Evolutionary conservation across 257 asterid genomes (phyloP).

Genomic region (Petunia secreta): DNA sequence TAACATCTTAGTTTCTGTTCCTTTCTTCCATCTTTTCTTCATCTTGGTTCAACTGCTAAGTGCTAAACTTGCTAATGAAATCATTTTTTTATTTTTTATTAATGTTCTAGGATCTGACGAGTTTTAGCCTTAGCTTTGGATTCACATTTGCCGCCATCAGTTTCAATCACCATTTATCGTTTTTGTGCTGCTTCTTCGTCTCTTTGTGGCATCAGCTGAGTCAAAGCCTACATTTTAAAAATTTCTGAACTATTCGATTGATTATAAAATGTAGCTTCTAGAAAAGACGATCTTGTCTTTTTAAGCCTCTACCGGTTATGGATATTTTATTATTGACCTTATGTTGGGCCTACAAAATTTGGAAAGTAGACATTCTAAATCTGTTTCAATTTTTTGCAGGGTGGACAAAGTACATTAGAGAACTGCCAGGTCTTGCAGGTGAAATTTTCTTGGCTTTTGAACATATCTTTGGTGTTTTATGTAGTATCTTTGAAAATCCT

Average conservation of each 20-base stretch:
- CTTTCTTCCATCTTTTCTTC: background rate
- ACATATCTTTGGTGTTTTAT: background rate
- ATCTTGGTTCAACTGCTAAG: background rate
- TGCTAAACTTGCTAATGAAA: background rate
- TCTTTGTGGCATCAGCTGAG: background rate
- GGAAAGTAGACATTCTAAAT: background rate
- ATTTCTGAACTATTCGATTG: background rate
- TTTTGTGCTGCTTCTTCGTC: background rate
- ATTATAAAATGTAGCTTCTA: background rate
- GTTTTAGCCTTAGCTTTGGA: background rate
- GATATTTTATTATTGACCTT: background rate
- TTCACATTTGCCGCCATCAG: background rate
- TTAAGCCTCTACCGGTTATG: background rate
- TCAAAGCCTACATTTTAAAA: background rate
- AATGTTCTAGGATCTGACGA: background rate
- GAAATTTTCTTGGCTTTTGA: slow-evolving; percentile 17
- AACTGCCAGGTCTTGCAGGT: slow-evolving; percentile 98
- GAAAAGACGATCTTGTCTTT: background rate
- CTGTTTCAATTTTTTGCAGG: slow-evolving; percentile 52
- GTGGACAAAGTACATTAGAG: slow-evolving; percentile 92
- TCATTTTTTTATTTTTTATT: background rate
- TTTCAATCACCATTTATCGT: background rate
- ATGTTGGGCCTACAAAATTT: background rate
- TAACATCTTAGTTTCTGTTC: background rate
- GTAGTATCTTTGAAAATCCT: background rate